Percentiles rank a stretch among this genome's conserved stretches.
These are phyloP conservation scores for Rhodotorula sp. DNA, from an alignment of 1,284 basidiomycete genomes.

Conservation along the genomic window DNA sequence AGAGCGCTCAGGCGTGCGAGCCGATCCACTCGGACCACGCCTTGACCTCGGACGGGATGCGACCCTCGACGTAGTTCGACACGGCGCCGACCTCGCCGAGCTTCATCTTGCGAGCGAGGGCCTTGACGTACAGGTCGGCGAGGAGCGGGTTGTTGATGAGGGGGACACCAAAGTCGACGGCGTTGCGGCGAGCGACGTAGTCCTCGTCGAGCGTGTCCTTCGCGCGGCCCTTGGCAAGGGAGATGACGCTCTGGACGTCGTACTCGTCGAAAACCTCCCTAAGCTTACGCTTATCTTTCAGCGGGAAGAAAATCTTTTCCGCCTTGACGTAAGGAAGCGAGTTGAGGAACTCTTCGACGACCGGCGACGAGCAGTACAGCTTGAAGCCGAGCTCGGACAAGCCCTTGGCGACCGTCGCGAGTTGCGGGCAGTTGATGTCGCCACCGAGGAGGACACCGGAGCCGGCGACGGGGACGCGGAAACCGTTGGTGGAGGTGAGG, in stretches of 20 bases:
- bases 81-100: slow-evolving; percentile 81
- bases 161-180: slow-evolving; percentile 55
- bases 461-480: slow-evolving; percentile 77
- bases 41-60: slow-evolving; percentile 82
- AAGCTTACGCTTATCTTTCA: slow-evolving; percentile 93
- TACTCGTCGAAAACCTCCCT: slow-evolving; percentile 65
- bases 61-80: slow-evolving; percentile 79
- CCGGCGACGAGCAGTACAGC: slow-evolving; percentile 78
- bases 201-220: slow-evolving; percentile 83
- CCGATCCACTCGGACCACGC: slow-evolving; percentile 44
- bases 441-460: slow-evolving; percentile 84
- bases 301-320: slow-evolving; percentile 93
- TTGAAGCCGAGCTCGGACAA: slow-evolving; percentile 83
- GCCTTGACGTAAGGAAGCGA: slow-evolving; percentile 73
- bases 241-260: slow-evolving; percentile 94
- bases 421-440: slow-evolving; percentile 76
- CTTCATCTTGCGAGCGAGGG: slow-evolving; percentile 82
- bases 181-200: slow-evolving; percentile 80
- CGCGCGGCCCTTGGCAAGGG: slow-evolving; percentile 81
- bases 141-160: slow-evolving; percentile 88
- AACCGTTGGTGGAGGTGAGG: slow-evolving; percentile 82
- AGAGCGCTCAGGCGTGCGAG: slow-evolving; percentile 14
- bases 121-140: slow-evolving; percentile 88
- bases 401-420: slow-evolving; percentile 72
- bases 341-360: slow-evolving; percentile 83